phyloP scores from a whole-genome alignment of 768 basidiomycete genomes.

The Hydnum rufescens region DNA sequence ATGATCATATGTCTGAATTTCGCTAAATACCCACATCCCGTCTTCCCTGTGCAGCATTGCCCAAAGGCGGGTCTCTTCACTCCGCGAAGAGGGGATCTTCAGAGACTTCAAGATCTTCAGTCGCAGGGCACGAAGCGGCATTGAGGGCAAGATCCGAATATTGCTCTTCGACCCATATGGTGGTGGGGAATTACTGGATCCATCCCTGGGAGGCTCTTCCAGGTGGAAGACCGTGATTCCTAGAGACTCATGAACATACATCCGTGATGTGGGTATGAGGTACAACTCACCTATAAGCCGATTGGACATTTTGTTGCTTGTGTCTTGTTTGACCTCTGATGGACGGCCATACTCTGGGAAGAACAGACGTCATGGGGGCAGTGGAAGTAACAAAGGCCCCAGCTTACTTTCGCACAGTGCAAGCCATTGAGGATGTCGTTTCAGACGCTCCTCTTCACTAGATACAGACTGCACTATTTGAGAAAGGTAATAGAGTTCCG shows the following conservation, averaged over 20 bases:
- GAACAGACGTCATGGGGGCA: neutral
- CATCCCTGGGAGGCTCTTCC: neutral
- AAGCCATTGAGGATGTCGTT: slow-evolving; percentile 8
- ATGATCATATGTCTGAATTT: neutral
- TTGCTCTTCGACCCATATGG: neutral
- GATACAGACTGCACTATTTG: neutral
- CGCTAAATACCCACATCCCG: neutral
- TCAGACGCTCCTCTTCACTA: slow-evolving; percentile 3
- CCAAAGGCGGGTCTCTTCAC: slow-evolving; percentile 1
- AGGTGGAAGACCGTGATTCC: neutral
- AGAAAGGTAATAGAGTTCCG: slow-evolving; percentile 50
- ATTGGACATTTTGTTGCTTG: neutral
- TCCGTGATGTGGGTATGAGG: neutral
- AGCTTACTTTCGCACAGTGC: neutral
- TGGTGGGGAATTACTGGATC: neutral
- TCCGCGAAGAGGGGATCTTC: slow-evolving; percentile 16
- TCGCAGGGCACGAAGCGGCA: slow-evolving; percentile 45
- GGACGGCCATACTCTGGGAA: neutral
- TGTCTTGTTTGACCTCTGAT: neutral
- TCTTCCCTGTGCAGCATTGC: neutral
- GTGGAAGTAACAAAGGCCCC: neutral
- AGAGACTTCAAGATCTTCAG: slow-evolving; percentile 38
- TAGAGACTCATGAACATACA: neutral
- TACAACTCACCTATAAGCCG: neutral
- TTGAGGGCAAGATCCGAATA: slow-evolving; percentile 44